A percentile compares a stretch with the other conserved stretches of the same genome.
Evolutionary conservation across 2,329 filamentous ascomycete genomes (phyloP).

Genomic region (Pseudogymnoascus sp.): DNA sequence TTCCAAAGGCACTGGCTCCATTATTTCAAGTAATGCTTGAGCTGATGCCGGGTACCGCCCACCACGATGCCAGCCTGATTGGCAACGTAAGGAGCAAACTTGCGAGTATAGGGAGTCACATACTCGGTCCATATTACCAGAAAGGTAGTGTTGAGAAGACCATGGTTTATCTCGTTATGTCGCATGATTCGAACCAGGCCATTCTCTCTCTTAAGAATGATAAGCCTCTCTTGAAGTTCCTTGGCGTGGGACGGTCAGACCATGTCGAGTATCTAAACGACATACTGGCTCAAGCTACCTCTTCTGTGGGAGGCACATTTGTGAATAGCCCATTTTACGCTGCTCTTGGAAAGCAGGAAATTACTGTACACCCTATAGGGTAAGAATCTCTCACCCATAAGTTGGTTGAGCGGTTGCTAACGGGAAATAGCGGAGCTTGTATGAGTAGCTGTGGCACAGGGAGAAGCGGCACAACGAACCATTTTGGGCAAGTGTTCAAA

Average conservation of each 20-base stretch:
- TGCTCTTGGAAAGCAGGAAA: slow-evolving; percentile 47
- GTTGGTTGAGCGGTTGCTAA: slow-evolving; percentile 15
- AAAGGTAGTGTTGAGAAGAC: slow-evolving; percentile 52
- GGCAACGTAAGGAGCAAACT: slow-evolving; percentile 40
- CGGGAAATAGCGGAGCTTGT: slow-evolving; percentile 46
- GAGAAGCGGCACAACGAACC: slow-evolving; percentile 51
- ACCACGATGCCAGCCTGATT: slow-evolving; percentile 33
- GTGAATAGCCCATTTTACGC: slow-evolving; percentile 52
- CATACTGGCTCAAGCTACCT: slow-evolving; percentile 46
- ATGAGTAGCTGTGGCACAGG: slow-evolving; percentile 55
- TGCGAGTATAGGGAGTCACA: slow-evolving; percentile 43
- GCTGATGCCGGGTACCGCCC: slow-evolving; percentile 40
- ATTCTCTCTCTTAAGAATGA: slow-evolving; percentile 52
- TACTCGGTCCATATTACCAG: slow-evolving; percentile 51
- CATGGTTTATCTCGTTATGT: slow-evolving; percentile 60
- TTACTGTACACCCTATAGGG: slow-evolving; percentile 62
- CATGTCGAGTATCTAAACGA: slow-evolving; percentile 47
- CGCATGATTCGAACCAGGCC: slow-evolving; percentile 50
- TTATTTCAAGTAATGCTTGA: slow-evolving; percentile 52
- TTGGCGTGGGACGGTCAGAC: slow-evolving; percentile 49
- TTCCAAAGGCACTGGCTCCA: slow-evolving; percentile 49
- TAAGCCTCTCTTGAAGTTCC: slow-evolving; percentile 51
- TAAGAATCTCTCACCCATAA: slow-evolving; percentile 26
- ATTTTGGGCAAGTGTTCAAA: slow-evolving; percentile 52
- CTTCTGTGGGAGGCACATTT: slow-evolving; percentile 52